A percentile compares a stretch with the other conserved stretches of the same genome.
These are phyloP conservation scores for Microstegium vimineum DNA, from an alignment of 176 grass and related monocot species.

Conservation along the genomic window DNA sequence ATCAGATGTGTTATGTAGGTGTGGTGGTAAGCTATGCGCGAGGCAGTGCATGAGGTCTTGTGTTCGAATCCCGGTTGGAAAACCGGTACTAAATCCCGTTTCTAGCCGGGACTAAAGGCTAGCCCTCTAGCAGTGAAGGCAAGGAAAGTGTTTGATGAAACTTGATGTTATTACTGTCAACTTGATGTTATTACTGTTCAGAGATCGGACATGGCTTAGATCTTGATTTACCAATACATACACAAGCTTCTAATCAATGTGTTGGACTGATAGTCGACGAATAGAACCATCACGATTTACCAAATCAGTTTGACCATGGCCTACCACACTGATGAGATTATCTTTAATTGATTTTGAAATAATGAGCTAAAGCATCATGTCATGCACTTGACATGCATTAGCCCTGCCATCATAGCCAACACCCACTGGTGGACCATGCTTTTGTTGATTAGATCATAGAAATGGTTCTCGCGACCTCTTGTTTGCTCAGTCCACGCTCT, in stretches of 20 bases:
- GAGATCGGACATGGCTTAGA: neutral
- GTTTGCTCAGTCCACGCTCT: neutral
- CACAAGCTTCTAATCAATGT: neutral
- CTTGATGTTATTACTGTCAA: neutral
- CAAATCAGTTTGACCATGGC: neutral
- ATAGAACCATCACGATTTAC: neutral
- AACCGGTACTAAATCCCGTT: too few relatives aligned
- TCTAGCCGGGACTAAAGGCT: too few relatives aligned
- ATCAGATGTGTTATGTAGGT: too few relatives aligned
- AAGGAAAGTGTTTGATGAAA: neutral
- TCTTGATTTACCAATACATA: neutral
- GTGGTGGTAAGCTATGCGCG: too few relatives aligned
- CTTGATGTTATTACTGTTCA: neutral
- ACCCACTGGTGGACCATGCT: slow-evolving; percentile 1
- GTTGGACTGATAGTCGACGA: neutral
- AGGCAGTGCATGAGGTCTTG: too few relatives aligned
- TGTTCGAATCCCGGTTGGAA: too few relatives aligned
- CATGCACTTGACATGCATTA: neutral
- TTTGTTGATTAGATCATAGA: slow-evolving; percentile 17
- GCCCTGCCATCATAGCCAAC: neutral
- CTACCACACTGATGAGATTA: neutral
- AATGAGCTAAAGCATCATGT: slow-evolving; percentile 10
- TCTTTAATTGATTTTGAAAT: neutral
- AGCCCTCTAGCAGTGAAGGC: too few relatives aligned
- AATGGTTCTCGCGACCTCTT: slow-evolving; percentile 1